Evolutionary conservation across 352 stramenopile genomes (phyloP).

Genomic region (Phytophthora tubulina): DNA sequence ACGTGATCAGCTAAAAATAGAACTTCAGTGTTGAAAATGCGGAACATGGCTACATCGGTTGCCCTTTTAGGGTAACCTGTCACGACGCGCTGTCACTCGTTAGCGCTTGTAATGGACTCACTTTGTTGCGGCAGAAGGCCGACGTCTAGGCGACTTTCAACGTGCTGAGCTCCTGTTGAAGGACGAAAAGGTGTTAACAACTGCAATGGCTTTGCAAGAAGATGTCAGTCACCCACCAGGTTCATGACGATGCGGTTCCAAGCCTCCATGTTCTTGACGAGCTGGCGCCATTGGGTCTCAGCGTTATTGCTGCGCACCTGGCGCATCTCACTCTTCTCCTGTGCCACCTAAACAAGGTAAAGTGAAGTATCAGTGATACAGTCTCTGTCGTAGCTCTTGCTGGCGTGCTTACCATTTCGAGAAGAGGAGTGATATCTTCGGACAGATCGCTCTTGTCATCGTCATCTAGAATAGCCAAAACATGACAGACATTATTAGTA

Average conservation of each 20-base stretch:
- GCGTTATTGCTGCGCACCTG: conserved; percentile 43
- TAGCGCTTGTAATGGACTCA: no score
- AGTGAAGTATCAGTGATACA: conserved; percentile 1
- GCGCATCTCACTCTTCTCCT: conserved; percentile 54
- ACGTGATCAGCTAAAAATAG: conserved; percentile 23
- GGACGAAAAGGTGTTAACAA: conserved; percentile 12
- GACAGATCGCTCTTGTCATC: conserved; percentile 23
- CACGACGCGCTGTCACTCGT: not conserved
- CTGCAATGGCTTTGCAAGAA: not conserved
- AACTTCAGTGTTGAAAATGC: conserved; percentile 27
- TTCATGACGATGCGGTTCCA: conserved; percentile 90
- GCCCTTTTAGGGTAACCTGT: not conserved
- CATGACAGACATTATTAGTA: not conserved
- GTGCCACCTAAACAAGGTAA: conserved; percentile 40
- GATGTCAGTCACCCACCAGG: conserved; percentile 47
- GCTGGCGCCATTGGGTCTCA: conserved; percentile 76
- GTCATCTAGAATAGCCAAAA: conserved; percentile 13
- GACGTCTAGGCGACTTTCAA: conserved; percentile 28
- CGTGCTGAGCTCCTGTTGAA: conserved; percentile 46
- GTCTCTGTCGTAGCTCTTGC: not conserved
- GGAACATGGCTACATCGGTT: conserved; percentile 27
- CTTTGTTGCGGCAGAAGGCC: not conserved
- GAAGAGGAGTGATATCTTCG: conserved; percentile 46
- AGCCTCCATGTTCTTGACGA: conserved; percentile 88
- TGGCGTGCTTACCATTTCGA: conserved; percentile 59